phyloP scores from a whole-genome alignment of 176 grass and related monocot genomes.

The Microstegium vimineum region DNA sequence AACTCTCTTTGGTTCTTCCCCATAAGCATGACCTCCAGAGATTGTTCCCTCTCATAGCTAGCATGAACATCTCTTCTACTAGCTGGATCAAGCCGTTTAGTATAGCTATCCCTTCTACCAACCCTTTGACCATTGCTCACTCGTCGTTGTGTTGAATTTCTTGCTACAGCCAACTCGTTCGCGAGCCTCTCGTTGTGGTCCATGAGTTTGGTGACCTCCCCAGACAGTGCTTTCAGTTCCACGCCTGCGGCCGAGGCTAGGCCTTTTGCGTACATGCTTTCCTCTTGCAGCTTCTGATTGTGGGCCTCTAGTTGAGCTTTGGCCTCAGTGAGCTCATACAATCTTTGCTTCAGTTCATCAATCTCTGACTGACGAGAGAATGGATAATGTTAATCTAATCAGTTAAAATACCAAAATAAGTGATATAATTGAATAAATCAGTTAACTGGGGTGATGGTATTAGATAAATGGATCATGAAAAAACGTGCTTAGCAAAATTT shows the following conservation, averaged over 20 bases:
- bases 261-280: slow-evolving; percentile 65
- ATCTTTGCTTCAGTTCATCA: slow-evolving; percentile 51
- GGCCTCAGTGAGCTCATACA: slow-evolving; percentile 52
- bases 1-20: slow-evolving; percentile 64
- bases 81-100: slow-evolving; percentile 47
- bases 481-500: neutral
- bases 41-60: slow-evolving; percentile 47
- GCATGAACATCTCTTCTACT: slow-evolving; percentile 36
- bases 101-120: slow-evolving; percentile 37
- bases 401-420: neutral
- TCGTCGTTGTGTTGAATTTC: slow-evolving; percentile 52
- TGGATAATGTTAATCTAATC: neutral
- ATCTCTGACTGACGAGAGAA: slow-evolving; percentile 45
- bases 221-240: slow-evolving; percentile 70
- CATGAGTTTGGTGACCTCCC: slow-evolving; percentile 87
- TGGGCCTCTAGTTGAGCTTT: slow-evolving; percentile 56
- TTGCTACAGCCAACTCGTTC: slow-evolving; percentile 51
- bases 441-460: neutral
- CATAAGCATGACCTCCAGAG: slow-evolving; percentile 45
- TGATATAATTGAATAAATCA: neutral
- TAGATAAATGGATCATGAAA: neutral
- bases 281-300: slow-evolving; percentile 61
- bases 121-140: slow-evolving; percentile 40
- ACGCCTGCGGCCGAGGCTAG: slow-evolving; percentile 59
- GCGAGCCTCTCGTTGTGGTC: slow-evolving; percentile 67